These are phyloP conservation scores for Solanum phureja DNA, from an alignment of 257 asterid species.

Conservation along the genomic window DNA sequence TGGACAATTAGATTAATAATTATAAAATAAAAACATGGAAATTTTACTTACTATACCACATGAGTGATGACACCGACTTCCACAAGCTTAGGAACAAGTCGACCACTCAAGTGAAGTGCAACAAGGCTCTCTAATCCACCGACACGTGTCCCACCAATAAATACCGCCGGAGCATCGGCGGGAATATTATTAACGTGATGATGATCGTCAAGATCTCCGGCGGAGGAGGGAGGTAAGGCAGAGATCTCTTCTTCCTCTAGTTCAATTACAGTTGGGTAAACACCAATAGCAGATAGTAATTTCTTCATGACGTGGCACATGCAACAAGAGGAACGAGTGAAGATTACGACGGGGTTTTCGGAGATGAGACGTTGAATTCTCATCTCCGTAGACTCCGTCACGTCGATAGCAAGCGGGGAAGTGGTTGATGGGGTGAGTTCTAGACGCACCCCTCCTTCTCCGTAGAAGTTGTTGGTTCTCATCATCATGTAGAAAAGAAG, in stretches of 20 bases:
- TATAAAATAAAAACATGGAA: background rate
- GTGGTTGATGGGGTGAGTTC: conserved; percentile 44
- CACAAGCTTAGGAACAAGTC: conserved; percentile 78
- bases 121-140: conserved; percentile 83
- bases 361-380: conserved; percentile 71
- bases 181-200: background rate
- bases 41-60: conserved; percentile 21
- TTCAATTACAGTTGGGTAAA: conserved; percentile 78
- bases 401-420: conserved; percentile 66
- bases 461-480: conserved; percentile 44
- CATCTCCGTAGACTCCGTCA: conserved; percentile 59
- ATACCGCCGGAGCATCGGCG: conserved; percentile 43
- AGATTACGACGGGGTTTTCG: conserved; percentile 80
- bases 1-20: background rate
- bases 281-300: conserved; percentile 66
- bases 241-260: conserved; percentile 84
- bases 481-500: conserved; percentile 21
- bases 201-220: background rate
- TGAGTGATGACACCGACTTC: conserved; percentile 65
- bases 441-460: conserved; percentile 51
- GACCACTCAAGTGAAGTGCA: conserved; percentile 71
- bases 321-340: conserved; percentile 82
- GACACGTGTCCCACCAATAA: conserved; percentile 76
- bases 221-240: conserved; percentile 12
- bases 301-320: conserved; percentile 92